Evolutionary conservation across 441 rosid species (phyloP).

Genomic region (Mallotus japonicus): DNA sequence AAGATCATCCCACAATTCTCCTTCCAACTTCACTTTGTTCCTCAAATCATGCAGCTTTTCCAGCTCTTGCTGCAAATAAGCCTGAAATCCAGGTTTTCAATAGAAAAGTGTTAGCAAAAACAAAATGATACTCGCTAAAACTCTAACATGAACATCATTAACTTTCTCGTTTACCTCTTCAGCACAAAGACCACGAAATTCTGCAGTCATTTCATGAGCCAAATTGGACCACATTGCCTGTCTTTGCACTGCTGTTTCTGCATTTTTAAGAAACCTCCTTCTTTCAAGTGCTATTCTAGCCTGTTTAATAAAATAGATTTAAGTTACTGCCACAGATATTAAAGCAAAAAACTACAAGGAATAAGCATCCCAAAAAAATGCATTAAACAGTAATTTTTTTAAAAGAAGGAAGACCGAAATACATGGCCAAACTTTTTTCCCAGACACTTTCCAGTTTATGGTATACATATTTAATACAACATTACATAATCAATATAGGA

Average conservation of each 20-base stretch:
- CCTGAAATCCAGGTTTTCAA: slow-evolving; percentile 52
- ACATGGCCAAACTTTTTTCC: not conserved
- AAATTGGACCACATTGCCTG: slow-evolving; percentile 99
- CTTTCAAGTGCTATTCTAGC: slow-evolving; percentile 97
- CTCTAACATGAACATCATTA: slow-evolving; percentile 8
- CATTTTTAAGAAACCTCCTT: slow-evolving; percentile 87
- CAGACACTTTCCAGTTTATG: not conserved
- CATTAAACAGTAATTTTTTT: not conserved
- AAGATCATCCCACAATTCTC: slow-evolving; percentile 98
- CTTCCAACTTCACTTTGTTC: slow-evolving; percentile 97
- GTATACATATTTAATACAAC: not conserved
- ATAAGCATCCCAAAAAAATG: not conserved
- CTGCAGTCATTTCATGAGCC: slow-evolving; percentile 99
- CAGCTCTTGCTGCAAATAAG: slow-evolving; percentile 96
- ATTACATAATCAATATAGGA: not conserved
- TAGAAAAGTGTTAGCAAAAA: slow-evolving; percentile 23
- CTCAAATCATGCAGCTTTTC: slow-evolving; percentile 94
- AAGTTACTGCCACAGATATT: slow-evolving; percentile 17
- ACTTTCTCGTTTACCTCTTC: slow-evolving; percentile 69
- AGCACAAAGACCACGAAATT: slow-evolving; percentile 99
- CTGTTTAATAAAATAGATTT: slow-evolving; percentile 40
- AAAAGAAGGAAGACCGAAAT: not conserved
- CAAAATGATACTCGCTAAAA: slow-evolving; percentile 9
- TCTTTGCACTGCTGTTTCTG: slow-evolving; percentile 93
- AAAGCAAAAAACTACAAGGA: slow-evolving; percentile 11